phyloP scores from a whole-genome alignment of 2,329 filamentous ascomycete species.

The Hypoxylon sp. region DNA sequence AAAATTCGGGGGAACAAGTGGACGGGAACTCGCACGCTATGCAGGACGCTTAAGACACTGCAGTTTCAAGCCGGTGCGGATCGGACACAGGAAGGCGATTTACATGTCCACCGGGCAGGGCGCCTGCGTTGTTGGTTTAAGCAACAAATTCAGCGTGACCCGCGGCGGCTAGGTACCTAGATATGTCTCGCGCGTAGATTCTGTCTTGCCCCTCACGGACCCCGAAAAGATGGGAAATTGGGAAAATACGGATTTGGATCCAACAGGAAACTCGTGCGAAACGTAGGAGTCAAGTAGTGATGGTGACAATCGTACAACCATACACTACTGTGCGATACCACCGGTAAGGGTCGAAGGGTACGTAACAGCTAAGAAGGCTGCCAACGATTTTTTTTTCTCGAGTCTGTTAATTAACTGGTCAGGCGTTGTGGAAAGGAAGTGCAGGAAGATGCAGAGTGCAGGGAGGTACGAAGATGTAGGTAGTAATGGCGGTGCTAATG shows the following conservation, averaged over 20 bases:
- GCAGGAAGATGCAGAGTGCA: constrained; percentile 39
- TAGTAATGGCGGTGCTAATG: constrained; percentile 10
- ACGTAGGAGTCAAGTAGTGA: constrained; percentile 27
- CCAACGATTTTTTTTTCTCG: constrained; percentile 22
- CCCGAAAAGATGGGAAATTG: constrained; percentile 35
- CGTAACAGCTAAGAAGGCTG: constrained; percentile 20
- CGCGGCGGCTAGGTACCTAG: constrained; percentile 14
- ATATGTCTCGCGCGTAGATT: constrained; percentile 26
- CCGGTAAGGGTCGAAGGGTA: constrained; percentile 23
- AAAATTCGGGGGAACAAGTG: constrained; percentile 17
- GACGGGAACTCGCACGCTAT: constrained; percentile 23
- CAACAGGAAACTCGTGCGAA: constrained; percentile 32
- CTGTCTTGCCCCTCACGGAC: constrained; percentile 47
- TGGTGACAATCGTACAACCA: constrained; percentile 27
- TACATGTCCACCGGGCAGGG: constrained; percentile 37
- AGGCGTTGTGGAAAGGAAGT: constrained; percentile 44
- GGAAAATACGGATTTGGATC: constrained; percentile 35
- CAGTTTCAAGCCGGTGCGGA: constrained; percentile 26
- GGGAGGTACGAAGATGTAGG: constrained; percentile 31
- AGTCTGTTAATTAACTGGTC: constrained; percentile 38
- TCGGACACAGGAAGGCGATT: constrained; percentile 31
- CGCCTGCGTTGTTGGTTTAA: constrained; percentile 23
- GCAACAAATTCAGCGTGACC: background rate
- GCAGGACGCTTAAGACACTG: constrained; percentile 18
- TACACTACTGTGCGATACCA: constrained; percentile 33